Percentiles rank a stretch among this genome's conserved stretches.
phyloP scores from a whole-genome alignment of 2,329 filamentous ascomycete species.

The Alternaria viburni region DNA sequence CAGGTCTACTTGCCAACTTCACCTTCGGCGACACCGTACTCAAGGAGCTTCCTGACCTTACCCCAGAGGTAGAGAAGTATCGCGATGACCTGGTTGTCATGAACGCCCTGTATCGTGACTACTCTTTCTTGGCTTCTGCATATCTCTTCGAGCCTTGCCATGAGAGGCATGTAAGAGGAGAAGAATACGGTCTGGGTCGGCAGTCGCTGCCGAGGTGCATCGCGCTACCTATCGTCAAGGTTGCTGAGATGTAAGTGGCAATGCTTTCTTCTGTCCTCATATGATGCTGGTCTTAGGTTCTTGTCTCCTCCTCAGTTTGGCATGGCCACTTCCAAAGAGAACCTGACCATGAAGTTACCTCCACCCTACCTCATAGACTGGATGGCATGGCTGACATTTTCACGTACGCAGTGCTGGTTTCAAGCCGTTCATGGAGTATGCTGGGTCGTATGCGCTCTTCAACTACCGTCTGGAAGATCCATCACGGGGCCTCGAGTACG shows the following conservation, averaged over 20 bases:
- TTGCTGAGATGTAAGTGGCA: conserved; percentile 78
- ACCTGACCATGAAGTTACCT: neutral
- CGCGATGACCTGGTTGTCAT: conserved; percentile 76
- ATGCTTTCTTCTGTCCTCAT: neutral
- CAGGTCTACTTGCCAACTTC: conserved; percentile 77
- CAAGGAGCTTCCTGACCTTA: conserved; percentile 78
- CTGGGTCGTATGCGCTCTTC: conserved; percentile 67
- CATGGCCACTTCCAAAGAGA: neutral
- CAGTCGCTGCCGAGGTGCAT: conserved; percentile 75
- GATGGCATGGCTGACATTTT: conserved; percentile 22
- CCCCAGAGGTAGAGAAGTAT: conserved; percentile 72
- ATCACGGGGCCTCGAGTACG: conserved; percentile 61
- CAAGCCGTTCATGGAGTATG: conserved; percentile 91
- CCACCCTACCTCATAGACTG: too few species aligned
- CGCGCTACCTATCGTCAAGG: conserved; percentile 80
- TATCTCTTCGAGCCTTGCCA: conserved; percentile 94
- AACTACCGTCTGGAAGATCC: conserved; percentile 67
- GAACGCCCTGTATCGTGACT: conserved; percentile 89
- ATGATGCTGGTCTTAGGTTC: neutral
- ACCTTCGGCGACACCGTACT: conserved; percentile 77
- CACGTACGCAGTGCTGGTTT: conserved; percentile 65
- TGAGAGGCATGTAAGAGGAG: conserved; percentile 69
- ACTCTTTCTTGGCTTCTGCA: conserved; percentile 86
- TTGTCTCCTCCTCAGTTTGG: neutral
- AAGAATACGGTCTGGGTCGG: conserved; percentile 78